Percentiles rank a stretch among this genome's conserved stretches.
Conservation (phyloP, 257 asterid species). For the Cynanchum wilfordii region DNA sequence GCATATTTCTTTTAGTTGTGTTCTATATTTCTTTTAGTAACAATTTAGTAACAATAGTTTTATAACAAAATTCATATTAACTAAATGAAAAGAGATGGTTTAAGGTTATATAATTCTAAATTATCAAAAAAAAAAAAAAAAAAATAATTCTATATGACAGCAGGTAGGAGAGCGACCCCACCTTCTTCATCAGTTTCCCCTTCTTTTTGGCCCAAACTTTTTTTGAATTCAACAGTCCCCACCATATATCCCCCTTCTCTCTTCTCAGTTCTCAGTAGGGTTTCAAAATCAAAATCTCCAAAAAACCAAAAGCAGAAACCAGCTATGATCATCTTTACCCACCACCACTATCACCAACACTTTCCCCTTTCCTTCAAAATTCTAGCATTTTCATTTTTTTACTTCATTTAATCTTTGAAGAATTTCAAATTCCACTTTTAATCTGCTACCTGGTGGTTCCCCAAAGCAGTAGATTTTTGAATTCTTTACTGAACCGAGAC, state of each 20-base stretch:
- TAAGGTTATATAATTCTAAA: too few relatives aligned
- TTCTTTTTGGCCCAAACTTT: neutral
- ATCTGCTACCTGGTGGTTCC: neutral
- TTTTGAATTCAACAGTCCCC: conserved; percentile 19
- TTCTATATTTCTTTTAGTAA: too few relatives aligned
- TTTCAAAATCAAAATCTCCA: conserved; percentile 16
- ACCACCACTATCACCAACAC: conserved; percentile 6
- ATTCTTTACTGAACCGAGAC: neutral
- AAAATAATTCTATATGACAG: too few relatives aligned
- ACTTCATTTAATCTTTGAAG: neutral
- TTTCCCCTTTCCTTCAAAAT: neutral
- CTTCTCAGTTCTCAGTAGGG: conserved; percentile 13
- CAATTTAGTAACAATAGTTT: too few relatives aligned
- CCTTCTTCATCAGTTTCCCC: neutral
- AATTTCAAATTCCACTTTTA: neutral
- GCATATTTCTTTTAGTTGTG: too few relatives aligned
- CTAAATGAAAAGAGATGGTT: too few relatives aligned
- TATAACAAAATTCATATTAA: too few relatives aligned
- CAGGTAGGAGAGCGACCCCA: conserved; percentile 10
- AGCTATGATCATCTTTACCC: conserved; percentile 10
- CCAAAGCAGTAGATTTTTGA: neutral
- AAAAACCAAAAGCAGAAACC: conserved; percentile 7
- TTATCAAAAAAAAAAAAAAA: too few relatives aligned
- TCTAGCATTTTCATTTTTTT: conserved; percentile 5
- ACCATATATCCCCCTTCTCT: neutral